Conservation (phyloP, 2,329 filamentous ascomycete genomes). For the Exophiala aquamarina region DNA sequence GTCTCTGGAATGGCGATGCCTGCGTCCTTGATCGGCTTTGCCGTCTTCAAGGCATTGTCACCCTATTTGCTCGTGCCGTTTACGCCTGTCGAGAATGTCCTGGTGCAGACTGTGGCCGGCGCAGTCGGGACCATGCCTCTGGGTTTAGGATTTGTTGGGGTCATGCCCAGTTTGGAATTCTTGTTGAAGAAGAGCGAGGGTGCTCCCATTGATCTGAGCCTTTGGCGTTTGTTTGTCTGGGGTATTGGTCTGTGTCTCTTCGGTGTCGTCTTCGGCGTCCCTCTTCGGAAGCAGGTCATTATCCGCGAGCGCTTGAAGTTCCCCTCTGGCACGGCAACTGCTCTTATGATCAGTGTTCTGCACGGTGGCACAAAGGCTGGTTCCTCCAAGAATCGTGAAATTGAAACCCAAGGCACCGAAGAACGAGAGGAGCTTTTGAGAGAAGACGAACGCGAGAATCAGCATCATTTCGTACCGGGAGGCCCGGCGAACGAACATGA, state of each 20-base stretch:
- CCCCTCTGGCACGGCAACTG: conserved; percentile 92
- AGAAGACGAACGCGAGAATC: conserved; percentile 36
- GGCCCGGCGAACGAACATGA: conserved; percentile 32
- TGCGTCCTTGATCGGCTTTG: conserved; percentile 88
- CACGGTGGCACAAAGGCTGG: conserved; percentile 62
- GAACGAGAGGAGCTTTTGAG: conserved; percentile 34
- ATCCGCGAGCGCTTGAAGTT: conserved; percentile 91
- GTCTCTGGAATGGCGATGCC: conserved; percentile 95
- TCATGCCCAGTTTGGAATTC: conserved; percentile 89
- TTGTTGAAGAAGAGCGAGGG: conserved; percentile 75
- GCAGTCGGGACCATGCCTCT: conserved; percentile 96
- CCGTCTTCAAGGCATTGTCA: conserved; percentile 80
- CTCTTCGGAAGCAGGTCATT: conserved; percentile 85
- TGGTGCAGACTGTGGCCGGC: conserved; percentile 93
- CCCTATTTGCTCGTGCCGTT: conserved; percentile 77
- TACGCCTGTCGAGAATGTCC: conserved; percentile 90
- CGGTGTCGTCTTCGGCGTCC: conserved; percentile 93
- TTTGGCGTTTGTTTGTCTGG: conserved; percentile 83
- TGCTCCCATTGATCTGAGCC: conserved; percentile 70
- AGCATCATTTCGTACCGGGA: conserved; percentile 36
- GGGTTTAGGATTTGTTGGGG: conserved; percentile 92
- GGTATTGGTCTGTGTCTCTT: conserved; percentile 92
- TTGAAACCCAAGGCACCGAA: conserved; percentile 29
- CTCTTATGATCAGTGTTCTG: conserved; percentile 85
- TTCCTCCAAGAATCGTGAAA: conserved; percentile 28